Base-by-base conservation (phyloP, 371 early-diverging fungal genomes). In the Nematocida parisii region DNA sequence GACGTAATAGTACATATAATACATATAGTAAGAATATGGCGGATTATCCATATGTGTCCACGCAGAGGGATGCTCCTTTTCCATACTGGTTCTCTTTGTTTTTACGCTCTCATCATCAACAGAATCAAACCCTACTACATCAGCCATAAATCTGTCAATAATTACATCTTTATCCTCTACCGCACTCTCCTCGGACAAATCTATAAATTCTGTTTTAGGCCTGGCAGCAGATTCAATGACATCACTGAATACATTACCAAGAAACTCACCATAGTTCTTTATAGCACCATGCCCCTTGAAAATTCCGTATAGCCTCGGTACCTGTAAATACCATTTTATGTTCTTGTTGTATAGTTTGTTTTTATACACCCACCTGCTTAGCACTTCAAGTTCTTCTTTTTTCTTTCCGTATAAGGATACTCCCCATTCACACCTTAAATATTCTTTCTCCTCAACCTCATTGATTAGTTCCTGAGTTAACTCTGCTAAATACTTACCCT, bases 81-180 rank as follows among this genome's bases (percentile, higher is more conserved):
- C 93, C 67, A 89, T 90, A 84, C 91, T 91, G 50, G 90, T 89
- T 5, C 92, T 89, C 11, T 91, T 88, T 84, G 95, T 96, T 4
- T 91, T 88, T 87, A 94, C 93, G 73, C 92, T 92, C 86, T 97
- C 97, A 84, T 97, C 97, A 86, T 97, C 97, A 1, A 97, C 97
- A 55, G 91, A 90, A 84, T 97, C 97, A 83, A 97, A 94, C 1
- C 95, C 96, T 66, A 94, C 89, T 0, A 97, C 95, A 46, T 95
- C 90, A 86, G 94, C 92, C 73, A 97, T 85, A 81, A 97, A 95
- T 18, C 93, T 88, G 82, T 94, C 93, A 27, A 96, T 89, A 81
- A 94, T 58, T 22, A 9, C 22, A 50, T 50, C 91, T 18, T 94
- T 94, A 83, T 95, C 93, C 1, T 88, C 85, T 7, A 84, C 58